These are phyloP conservation scores for Exophiala alcalophila DNA, from an alignment of 2,329 filamentous ascomycete species.

Conservation along the genomic window DNA sequence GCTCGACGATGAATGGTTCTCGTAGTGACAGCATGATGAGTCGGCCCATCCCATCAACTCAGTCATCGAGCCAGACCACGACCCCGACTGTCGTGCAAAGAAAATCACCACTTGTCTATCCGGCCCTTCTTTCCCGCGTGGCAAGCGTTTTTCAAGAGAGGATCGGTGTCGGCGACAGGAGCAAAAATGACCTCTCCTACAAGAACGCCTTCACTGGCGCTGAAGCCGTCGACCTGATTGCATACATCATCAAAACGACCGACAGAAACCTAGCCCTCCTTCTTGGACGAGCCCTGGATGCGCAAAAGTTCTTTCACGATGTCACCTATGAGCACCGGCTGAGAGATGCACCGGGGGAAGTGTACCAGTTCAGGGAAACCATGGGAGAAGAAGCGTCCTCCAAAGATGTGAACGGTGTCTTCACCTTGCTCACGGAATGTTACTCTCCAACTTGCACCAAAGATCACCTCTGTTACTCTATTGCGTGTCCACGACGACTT, in stretches of 20 bases:
- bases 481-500: conserved; percentile 86
- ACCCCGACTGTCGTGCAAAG: conserved; percentile 62
- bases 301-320: conserved; percentile 99
- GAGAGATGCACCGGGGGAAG: conserved; percentile 87
- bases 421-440: conserved; percentile 92
- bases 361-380: conserved; percentile 95
- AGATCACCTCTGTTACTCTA: conserved; percentile 95
- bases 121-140: conserved; percentile 87
- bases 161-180: conserved; percentile 79
- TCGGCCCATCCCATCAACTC: conserved; percentile 56
- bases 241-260: conserved; percentile 94
- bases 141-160: conserved; percentile 89
- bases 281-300: conserved; percentile 85
- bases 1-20: conserved; percentile 56
- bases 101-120: conserved; percentile 83
- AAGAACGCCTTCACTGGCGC: conserved; percentile 95
- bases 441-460: conserved; percentile 96
- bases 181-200: conserved; percentile 95
- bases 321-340: conserved; percentile 96
- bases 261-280: conserved; percentile 91
- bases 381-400: conserved; percentile 69
- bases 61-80: conserved; percentile 54
- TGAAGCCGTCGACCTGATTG: conserved; percentile 91
- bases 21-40: conserved; percentile 57
- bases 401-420: conserved; percentile 89